A percentile compares a stretch with the other conserved stretches of the same genome.
Evolutionary conservation across 306 rosid genomes (phyloP).

Genomic region (Corylus americana): DNA sequence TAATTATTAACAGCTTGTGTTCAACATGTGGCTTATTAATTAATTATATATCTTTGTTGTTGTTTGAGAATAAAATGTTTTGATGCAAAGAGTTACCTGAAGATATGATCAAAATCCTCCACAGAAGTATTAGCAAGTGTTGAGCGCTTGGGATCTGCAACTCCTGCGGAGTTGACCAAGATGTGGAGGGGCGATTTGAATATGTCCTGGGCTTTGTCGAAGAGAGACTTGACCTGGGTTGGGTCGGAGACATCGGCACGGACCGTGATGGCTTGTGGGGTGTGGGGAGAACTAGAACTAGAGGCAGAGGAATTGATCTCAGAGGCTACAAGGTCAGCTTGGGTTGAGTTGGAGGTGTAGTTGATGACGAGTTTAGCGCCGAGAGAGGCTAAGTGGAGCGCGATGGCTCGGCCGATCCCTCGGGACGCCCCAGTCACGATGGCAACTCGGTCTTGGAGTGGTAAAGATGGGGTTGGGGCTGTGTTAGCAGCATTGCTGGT

Average conservation of each 20-base stretch:
- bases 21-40: neutral
- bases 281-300: neutral
- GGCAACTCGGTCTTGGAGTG: constrained; percentile 45
- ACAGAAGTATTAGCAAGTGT: constrained; percentile 31
- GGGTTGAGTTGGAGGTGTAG: constrained; percentile 47
- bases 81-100: constrained; percentile 9
- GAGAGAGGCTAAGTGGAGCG: constrained; percentile 46
- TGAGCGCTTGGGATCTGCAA: constrained; percentile 32
- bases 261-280: constrained; percentile 38
- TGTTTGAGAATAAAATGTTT: neutral
- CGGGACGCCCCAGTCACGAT: constrained; percentile 63
- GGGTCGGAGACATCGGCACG: constrained; percentile 56
- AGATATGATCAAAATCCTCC: constrained; percentile 42
- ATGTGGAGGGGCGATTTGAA: constrained; percentile 47
- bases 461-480: constrained; percentile 7
- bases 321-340: constrained; percentile 40
- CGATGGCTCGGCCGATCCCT: constrained; percentile 57
- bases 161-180: constrained; percentile 54
- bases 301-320: constrained; percentile 31
- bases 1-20: neutral
- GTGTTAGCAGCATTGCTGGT: neutral
- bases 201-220: constrained; percentile 45
- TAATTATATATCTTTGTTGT: neutral
- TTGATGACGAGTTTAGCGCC: constrained; percentile 55
- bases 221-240: constrained; percentile 44